These are phyloP conservation scores for Pseudocercospora fuligena DNA, from an alignment of 2,329 filamentous ascomycete species.

Conservation along the genomic window DNA sequence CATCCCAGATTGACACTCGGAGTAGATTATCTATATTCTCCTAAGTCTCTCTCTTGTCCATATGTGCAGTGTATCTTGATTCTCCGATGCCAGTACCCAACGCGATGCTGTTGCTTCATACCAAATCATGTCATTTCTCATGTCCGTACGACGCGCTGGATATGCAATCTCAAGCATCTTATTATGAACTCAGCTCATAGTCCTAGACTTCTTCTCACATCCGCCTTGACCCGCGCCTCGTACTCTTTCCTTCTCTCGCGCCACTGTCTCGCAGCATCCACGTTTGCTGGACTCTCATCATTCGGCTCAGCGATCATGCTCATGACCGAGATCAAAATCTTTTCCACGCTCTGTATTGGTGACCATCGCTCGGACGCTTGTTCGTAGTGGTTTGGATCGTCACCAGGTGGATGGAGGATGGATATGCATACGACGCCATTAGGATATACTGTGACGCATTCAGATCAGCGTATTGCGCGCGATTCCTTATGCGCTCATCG, in stretches of 20 bases:
- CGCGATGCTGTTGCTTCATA: background rate
- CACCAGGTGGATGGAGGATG: constrained; percentile 94
- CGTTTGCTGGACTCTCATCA: constrained; percentile 94
- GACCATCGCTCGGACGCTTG: constrained; percentile 95
- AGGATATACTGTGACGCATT: constrained; percentile 70
- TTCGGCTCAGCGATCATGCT: constrained; percentile 98
- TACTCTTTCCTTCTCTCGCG: constrained; percentile 82
- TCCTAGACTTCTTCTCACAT: constrained; percentile 78
- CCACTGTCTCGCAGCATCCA: constrained; percentile 97
- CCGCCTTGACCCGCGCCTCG: constrained; percentile 81
- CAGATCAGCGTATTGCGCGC: background rate
- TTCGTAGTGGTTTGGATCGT: constrained; percentile 98
- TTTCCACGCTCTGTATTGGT: constrained; percentile 95
- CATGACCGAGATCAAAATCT: constrained; percentile 96
- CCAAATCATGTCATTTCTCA: background rate
- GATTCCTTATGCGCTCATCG: background rate
- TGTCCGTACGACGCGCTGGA: background rate
- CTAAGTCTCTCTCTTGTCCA: background rate
- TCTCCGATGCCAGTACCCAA: background rate
- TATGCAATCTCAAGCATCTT: background rate
- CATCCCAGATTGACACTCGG: background rate
- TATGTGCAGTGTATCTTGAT: background rate
- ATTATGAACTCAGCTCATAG: constrained; percentile 55
- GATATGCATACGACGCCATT: constrained; percentile 95
- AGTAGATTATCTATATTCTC: background rate